Percentiles rank a stretch among this genome's conserved stretches.
phyloP scores from a whole-genome alignment of 768 basidiomycete species.

The Leccinum variicolor region DNA sequence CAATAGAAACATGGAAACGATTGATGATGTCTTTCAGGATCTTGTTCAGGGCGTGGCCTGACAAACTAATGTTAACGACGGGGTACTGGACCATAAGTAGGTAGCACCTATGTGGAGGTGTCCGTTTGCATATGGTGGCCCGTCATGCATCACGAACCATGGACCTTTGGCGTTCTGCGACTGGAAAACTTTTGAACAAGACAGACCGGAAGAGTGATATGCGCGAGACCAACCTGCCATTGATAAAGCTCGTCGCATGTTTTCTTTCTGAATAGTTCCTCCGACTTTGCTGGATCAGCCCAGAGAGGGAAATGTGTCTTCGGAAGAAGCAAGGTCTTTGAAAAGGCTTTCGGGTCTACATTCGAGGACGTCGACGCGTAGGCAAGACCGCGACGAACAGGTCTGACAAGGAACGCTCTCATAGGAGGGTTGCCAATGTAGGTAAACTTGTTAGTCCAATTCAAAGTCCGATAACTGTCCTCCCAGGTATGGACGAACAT shows the following conservation, averaged over 20 bases:
- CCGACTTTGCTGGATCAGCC: conserved; percentile 60
- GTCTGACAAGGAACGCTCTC: conserved; percentile 8
- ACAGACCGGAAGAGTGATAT: background rate
- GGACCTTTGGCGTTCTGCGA: conserved; percentile 61
- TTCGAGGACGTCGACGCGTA: conserved; percentile 4
- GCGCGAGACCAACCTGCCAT: conserved; percentile 60
- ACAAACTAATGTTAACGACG: background rate
- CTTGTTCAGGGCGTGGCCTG: conserved; percentile 96
- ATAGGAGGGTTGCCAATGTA: no score
- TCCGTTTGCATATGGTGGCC: conserved; percentile 97
- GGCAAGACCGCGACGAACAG: conserved; percentile 14
- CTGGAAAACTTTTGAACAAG: conserved; percentile 37
- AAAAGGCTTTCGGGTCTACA: conserved; percentile 38
- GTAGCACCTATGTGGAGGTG: conserved; percentile 86
- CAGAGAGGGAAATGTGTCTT: conserved; percentile 78
- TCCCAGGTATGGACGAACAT: no score
- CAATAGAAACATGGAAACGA: conserved; percentile 77
- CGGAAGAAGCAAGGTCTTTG: conserved; percentile 73
- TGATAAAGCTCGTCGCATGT: conserved; percentile 74
- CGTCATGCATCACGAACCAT: conserved; percentile 88
- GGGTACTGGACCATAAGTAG: background rate
- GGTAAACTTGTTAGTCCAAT: no score
- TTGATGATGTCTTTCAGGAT: conserved; percentile 95
- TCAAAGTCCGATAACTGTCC: no score
- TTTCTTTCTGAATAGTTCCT: conserved; percentile 52